Evolutionary conservation across 768 basidiomycete species (phyloP).

Genomic region (Amanita exitialis): DNA sequence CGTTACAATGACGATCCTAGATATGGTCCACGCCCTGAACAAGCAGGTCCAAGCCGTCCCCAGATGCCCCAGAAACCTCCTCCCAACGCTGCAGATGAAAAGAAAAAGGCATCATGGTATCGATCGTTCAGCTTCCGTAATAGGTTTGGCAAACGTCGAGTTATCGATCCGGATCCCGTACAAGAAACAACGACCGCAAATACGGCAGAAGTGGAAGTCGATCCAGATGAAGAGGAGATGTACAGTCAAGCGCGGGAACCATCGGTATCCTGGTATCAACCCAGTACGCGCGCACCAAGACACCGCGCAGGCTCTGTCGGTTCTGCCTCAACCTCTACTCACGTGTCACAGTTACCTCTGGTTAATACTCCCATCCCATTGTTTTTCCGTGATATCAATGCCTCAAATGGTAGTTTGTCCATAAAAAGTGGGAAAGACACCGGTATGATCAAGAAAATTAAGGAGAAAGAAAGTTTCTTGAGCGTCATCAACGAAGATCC

Average conservation of each 20-base stretch:
- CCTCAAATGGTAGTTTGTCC: constrained; percentile 13
- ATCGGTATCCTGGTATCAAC: constrained; percentile 21
- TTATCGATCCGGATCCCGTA: constrained; percentile 24
- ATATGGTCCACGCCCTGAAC: background rate
- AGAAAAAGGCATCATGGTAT: constrained; percentile 30
- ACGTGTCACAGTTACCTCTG: constrained; percentile 25
- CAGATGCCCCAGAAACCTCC: constrained; percentile 9
- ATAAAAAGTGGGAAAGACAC: constrained; percentile 14
- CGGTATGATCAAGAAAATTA: constrained; percentile 11
- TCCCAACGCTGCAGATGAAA: constrained; percentile 18
- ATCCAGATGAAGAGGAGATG: constrained; percentile 9
- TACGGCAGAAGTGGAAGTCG: background rate
- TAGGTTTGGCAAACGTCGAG: constrained; percentile 17
- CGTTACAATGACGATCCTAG: background rate
- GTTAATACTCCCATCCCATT: constrained; percentile 16
- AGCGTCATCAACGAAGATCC: constrained; percentile 32
- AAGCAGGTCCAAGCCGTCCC: background rate
- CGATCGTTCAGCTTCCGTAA: constrained; percentile 26
- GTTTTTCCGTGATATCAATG: background rate
- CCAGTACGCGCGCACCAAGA: constrained; percentile 12
- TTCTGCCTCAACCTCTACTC: constrained; percentile 18
- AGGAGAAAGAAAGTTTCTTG: constrained; percentile 19
- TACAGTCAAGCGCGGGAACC: constrained; percentile 11
- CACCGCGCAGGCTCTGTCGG: constrained; percentile 16
- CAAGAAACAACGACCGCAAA: background rate